A percentile compares a stretch with the other conserved stretches of the same genome.
Evolutionary conservation across 352 stramenopile species (phyloP).

Genomic region (Phytophthora pisi): DNA sequence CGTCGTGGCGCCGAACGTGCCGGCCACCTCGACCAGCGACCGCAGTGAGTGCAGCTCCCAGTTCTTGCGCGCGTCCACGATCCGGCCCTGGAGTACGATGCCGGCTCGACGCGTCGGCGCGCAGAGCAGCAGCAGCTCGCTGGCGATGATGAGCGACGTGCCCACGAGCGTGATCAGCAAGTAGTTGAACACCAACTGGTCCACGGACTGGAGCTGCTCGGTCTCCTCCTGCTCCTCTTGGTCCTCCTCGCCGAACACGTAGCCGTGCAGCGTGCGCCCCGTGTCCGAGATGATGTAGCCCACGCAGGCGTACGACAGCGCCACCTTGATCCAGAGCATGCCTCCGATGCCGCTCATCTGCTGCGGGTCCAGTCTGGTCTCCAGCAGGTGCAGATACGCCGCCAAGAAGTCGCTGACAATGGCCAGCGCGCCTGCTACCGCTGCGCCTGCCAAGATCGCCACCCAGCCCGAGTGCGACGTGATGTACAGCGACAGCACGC

Average conservation of each 20-base stretch:
- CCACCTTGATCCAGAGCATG: conserved; percentile 74
- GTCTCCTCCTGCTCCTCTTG: conserved; percentile 15
- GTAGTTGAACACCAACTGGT: conserved; percentile 74
- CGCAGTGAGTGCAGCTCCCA: conserved; percentile 66
- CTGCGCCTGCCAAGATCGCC: conserved; percentile 49
- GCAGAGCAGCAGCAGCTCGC: conserved; percentile 77
- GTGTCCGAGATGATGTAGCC: conserved; percentile 70
- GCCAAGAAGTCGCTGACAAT: conserved; percentile 61
- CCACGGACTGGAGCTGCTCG: conserved; percentile 43
- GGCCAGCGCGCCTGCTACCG: conserved; percentile 47
- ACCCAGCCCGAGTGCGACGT: conserved; percentile 52
- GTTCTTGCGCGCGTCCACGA: conserved; percentile 70
- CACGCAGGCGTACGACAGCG: conserved; percentile 66
- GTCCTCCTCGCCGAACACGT: conserved; percentile 39
- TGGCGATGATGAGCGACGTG: conserved; percentile 76
- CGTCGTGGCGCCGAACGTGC: conserved; percentile 61
- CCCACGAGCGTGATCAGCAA: conserved; percentile 77
- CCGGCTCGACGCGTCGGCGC: conserved; percentile 60
- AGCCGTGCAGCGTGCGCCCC: conserved; percentile 49
- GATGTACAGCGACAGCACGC: conserved; percentile 74
- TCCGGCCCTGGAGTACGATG: conserved; percentile 71
- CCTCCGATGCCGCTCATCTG: conserved; percentile 36
- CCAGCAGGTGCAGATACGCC: conserved; percentile 60
- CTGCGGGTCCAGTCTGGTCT: conserved; percentile 47
- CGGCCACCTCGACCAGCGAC: conserved; percentile 65